Base-by-base conservation (phyloP, 768 basidiomycete species). In the Collybia nuda region DNA sequence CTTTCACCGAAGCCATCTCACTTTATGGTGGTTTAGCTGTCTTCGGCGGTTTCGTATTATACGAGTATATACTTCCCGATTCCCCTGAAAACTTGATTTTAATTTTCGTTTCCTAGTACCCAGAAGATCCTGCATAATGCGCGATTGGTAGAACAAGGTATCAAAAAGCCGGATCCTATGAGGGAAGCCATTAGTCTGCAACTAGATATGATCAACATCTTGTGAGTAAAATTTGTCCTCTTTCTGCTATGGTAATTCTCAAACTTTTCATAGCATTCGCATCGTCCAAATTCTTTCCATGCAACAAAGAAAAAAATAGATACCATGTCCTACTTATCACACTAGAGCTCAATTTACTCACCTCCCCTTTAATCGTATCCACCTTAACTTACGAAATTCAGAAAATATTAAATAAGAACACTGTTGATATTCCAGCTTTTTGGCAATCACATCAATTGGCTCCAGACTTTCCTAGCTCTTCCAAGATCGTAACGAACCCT, bases 1-100 rank as follows among this genome's bases (percentile, higher is more conserved):
- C 88, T 4, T 65, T 91, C 41, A 76, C 85, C 5, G 92, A 96
- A 68, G 69, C 83, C 2, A 80, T 95, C 49, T 86, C 85, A 15
- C 76, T 94, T 2, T 95, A 96, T 57, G 93, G 93, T 40, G 93
- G 93, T 44, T 77, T 94, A 24, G 93, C 90, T 12, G 86, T 95
- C 1, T 95, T 96, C 61, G 72, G 86, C 43, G 91, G 89, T 15
- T 90, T 93, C 56, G 87, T 93, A 6, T 81, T 95, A 18, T 95
- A 83, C 59, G 92, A 94, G 89, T 91, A 62, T 60, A 85, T 63
- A 11, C 8, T 2, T 9, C 42, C 32, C 12, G 4, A 3, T 38
- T n/a, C 15, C 14, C 11, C 24, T 6, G 5, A 7, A 3, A 26
- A 40, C 24, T 40, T 26, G 12, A 6, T 41, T 7, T 21, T 12